A percentile compares a stretch with the other conserved stretches of the same genome.
Conservation (phyloP, 495 filamentous ascomycete species). For the Wilcoxina mikolae region DNA sequence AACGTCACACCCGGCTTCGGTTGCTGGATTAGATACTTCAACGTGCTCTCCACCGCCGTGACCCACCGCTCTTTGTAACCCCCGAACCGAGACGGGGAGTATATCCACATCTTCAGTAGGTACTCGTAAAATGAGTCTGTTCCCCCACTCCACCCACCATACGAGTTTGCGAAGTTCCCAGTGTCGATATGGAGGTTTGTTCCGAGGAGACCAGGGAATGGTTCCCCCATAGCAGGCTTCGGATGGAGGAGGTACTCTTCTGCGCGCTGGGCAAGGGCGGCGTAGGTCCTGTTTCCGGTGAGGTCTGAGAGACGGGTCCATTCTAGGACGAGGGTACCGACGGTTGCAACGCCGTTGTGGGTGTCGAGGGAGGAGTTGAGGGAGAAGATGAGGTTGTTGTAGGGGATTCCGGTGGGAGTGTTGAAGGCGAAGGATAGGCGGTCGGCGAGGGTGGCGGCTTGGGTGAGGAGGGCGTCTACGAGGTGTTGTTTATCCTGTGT, state of each 20-base stretch:
- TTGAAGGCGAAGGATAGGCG: slow-evolving; percentile 63
- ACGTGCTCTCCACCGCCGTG: slow-evolving; percentile 59
- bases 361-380: slow-evolving; percentile 35
- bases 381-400: slow-evolving; percentile 52
- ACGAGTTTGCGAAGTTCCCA: slow-evolving; percentile 51
- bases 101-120: slow-evolving; percentile 85
- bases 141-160: slow-evolving; percentile 67
- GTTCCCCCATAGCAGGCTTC: slow-evolving; percentile 44
- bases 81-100: slow-evolving; percentile 51
- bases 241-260: slow-evolving; percentile 61
- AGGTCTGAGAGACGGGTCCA: slow-evolving; percentile 75
- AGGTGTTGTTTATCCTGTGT: slow-evolving; percentile 18
- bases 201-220: slow-evolving; percentile 66
- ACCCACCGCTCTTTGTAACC: slow-evolving; percentile 57
- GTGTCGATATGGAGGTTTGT: slow-evolving; percentile 47
- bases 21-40: slow-evolving; percentile 56
- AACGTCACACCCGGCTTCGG: slow-evolving; percentile 60
- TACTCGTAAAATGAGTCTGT: slow-evolving; percentile 85
- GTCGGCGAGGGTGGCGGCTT: slow-evolving; percentile 56
- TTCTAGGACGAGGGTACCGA: slow-evolving; percentile 63
- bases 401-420: slow-evolving; percentile 60
- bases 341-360: slow-evolving; percentile 55
- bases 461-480: slow-evolving; percentile 38
- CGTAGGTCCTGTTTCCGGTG: slow-evolving; percentile 52
- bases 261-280: slow-evolving; percentile 47